phyloP scores from a whole-genome alignment of 139 green algal genomes.

The Parachlorella kessleri region DNA sequence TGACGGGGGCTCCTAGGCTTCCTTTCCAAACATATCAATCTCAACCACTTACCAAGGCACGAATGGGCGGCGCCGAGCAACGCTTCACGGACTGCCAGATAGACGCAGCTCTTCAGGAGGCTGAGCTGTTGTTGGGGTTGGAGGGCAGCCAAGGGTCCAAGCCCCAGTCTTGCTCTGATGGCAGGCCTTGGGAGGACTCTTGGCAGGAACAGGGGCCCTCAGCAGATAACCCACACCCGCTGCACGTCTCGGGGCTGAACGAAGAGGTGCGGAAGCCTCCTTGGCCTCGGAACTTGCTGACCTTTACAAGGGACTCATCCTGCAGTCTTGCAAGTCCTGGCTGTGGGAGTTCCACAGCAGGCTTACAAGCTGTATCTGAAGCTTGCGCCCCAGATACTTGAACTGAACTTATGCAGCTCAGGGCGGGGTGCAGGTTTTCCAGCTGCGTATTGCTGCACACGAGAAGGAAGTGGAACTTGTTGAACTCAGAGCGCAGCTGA shows the following conservation, averaged over 20 bases:
- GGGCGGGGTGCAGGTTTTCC: neutral
- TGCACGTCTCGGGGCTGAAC: neutral
- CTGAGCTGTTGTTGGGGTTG: constrained; percentile 5
- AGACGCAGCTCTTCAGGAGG: neutral
- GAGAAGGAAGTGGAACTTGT: constrained; percentile 29
- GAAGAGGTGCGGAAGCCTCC: neutral
- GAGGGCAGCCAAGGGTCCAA: neutral
- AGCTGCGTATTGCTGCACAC: constrained; percentile 10
- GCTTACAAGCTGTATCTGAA: neutral
- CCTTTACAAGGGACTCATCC: neutral
- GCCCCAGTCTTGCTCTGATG: too few relatives aligned
- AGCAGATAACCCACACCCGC: neutral
- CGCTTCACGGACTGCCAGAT: neutral
- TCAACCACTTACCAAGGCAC: too few relatives aligned
- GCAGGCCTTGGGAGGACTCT: too few relatives aligned
- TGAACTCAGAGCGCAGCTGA: neutral
- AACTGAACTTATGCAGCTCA: neutral
- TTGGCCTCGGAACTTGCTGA: neutral
- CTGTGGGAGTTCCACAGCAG: neutral
- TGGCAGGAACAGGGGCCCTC: neutral
- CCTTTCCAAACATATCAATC: too few relatives aligned
- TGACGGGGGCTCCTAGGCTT: too few relatives aligned
- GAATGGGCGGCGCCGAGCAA: too few relatives aligned
- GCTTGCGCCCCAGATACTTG: neutral
- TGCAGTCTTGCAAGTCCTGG: too few relatives aligned